Percentiles rank a stretch among this genome's conserved stretches.
Evolutionary conservation across 108 stramenopile species (phyloP).

Genomic region (Fistulifera pelliculosa): DNA sequence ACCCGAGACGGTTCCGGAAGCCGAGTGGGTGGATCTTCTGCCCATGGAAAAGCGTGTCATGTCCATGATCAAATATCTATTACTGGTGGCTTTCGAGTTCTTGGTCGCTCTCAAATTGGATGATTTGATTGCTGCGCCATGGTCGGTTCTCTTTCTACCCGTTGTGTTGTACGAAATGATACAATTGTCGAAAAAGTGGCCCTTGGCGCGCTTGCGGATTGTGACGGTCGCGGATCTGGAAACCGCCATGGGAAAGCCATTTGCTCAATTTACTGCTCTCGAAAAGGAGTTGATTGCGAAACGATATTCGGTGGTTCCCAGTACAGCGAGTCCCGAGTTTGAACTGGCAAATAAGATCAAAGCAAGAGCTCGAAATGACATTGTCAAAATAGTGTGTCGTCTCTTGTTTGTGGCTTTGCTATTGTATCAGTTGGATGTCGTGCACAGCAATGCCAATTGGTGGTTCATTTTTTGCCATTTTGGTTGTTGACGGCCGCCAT

Average conservation of each 20-base stretch:
- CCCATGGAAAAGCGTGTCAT: slow-evolving; percentile 61
- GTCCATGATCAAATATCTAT: slow-evolving; percentile 42
- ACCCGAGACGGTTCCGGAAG: slow-evolving; percentile 74
- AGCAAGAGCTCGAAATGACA: slow-evolving; percentile 47
- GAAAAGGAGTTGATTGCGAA: slow-evolving; percentile 64
- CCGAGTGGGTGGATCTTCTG: slow-evolving; percentile 85
- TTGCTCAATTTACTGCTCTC: slow-evolving; percentile 49
- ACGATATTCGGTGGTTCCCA: slow-evolving; percentile 66
- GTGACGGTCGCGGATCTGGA: slow-evolving; percentile 78
- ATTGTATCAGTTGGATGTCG: slow-evolving; percentile 50
- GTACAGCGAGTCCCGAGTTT: slow-evolving; percentile 42
- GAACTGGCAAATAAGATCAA: slow-evolving; percentile 51
- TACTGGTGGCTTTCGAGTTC: slow-evolving; percentile 61
- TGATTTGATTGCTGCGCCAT: slow-evolving; percentile 24
- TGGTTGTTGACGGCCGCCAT: slow-evolving; percentile 45
- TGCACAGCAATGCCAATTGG: slow-evolving; percentile 56
- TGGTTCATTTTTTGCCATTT: slow-evolving; percentile 78
- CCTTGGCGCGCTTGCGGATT: slow-evolving; percentile 48
- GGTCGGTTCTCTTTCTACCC: slow-evolving; percentile 67
- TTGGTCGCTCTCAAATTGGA: slow-evolving; percentile 59
- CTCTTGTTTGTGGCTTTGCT: slow-evolving; percentile 47
- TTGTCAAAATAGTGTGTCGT: slow-evolving; percentile 50
- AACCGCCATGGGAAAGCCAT: slow-evolving; percentile 59
- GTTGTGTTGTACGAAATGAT: slow-evolving; percentile 67
- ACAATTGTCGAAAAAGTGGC: slow-evolving; percentile 51